Percentiles rank a stretch among this genome's conserved stretches.
Evolutionary conservation across 306 rosid species (phyloP).

Genomic region (Gynostemma pentaphyllum): DNA sequence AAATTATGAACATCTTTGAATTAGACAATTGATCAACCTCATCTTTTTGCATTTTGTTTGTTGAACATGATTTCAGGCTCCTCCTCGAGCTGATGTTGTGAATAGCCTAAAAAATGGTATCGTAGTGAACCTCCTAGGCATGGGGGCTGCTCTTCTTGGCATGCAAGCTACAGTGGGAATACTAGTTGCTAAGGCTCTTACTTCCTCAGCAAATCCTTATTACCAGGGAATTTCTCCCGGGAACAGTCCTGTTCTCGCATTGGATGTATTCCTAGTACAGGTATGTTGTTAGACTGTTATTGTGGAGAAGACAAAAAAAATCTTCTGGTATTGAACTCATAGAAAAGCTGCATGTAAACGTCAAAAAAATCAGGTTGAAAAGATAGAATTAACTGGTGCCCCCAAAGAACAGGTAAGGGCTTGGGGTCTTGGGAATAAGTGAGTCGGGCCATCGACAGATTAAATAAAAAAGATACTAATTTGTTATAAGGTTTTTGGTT

Average conservation of each 20-base stretch:
- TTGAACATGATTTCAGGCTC: constrained; percentile 50
- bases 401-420: too few species aligned
- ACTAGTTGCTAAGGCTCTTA: constrained; percentile 95
- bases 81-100: constrained; percentile 95
- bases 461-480: too few species aligned
- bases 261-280: constrained; percentile 97
- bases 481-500: neutral
- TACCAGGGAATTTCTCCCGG: constrained; percentile 82
- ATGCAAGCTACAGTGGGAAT: constrained; percentile 93
- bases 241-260: constrained; percentile 79
- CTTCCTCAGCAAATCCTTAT: constrained; percentile 77
- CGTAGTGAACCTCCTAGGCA: constrained; percentile 63
- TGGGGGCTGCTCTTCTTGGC: constrained; percentile 96
- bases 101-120: constrained; percentile 78
- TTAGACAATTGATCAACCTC: neutral
- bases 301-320: neutral
- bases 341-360: neutral
- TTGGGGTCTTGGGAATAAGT: too few species aligned
- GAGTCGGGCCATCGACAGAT: too few species aligned
- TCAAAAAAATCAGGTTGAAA: neutral
- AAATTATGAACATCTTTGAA: neutral
- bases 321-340: neutral
- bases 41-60: neutral
- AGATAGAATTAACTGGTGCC: neutral
- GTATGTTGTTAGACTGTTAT: constrained; percentile 21